A percentile compares a stretch with the other conserved stretches of the same genome.
phyloP scores from a whole-genome alignment of 2,329 filamentous ascomycete species.

The Paraphoma sp. region DNA sequence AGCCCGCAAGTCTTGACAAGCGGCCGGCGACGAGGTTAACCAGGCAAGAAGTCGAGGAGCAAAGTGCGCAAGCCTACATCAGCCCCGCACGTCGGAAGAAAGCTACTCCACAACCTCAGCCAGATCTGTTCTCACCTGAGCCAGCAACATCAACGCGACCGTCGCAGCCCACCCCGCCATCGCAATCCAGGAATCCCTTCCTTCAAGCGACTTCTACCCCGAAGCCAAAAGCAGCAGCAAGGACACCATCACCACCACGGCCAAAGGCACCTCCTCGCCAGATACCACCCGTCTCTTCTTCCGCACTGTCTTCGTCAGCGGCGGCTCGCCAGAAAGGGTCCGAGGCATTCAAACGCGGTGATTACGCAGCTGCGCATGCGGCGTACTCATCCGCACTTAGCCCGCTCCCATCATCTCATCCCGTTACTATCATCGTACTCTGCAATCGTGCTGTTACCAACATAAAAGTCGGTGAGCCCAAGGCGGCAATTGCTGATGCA shows the following conservation, averaged over 20 bases:
- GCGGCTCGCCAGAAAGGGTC: conserved; percentile 80
- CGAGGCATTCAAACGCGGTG: conserved; percentile 90
- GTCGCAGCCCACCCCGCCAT: conserved; percentile 41
- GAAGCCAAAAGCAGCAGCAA: conserved; percentile 44
- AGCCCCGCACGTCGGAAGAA: conserved; percentile 85
- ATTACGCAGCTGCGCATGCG: conserved; percentile 84
- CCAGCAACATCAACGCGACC: conserved; percentile 28
- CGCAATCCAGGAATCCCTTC: conserved; percentile 50
- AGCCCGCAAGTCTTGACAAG: conserved; percentile 36
- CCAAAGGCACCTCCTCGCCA: conserved; percentile 61
- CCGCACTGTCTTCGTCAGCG: conserved; percentile 77
- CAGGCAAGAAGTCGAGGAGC: conserved; percentile 77
- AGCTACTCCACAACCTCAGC: conserved; percentile 56
- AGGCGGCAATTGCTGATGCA: conserved; percentile 83
- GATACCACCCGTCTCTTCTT: conserved; percentile 71
- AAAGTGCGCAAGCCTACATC: conserved; percentile 82
- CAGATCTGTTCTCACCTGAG: conserved; percentile 66
- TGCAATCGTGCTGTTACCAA: conserved; percentile 91
- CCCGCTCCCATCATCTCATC: conserved; percentile 78
- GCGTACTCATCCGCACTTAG: conserved; percentile 80
- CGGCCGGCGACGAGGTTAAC: conserved; percentile 67
- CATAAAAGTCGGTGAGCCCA: conserved; percentile 90
- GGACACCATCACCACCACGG: conserved; percentile 50
- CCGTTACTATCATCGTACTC: conserved; percentile 84
- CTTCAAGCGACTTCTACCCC: conserved; percentile 35